Base-by-base conservation (phyloP, 805 yeast genomes). In the Saccharomycopsis capsularis region DNA sequence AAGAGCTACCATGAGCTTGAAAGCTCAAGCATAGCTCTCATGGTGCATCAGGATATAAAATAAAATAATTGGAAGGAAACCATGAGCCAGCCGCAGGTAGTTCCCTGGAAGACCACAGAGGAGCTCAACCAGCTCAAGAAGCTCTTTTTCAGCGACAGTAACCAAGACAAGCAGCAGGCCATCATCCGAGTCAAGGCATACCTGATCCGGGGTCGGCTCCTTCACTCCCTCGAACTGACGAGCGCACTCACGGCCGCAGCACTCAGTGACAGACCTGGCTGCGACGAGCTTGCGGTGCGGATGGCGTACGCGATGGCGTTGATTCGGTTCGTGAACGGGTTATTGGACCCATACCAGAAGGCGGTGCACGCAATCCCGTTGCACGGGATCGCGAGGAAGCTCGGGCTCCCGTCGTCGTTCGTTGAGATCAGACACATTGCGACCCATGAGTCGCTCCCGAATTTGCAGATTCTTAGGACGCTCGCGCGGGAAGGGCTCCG, bases 391-490 rank as follows among this genome's bases (percentile, higher is more conserved):
- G 98, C 98, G 0, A 74, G 68, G 46, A 73, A 74, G 40, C 64
- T 86, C 21, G 75, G 77, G 1, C 68, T 93, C 22, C 96, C 98
- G 0, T 71, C 81, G 29, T 76, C 75, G 59, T 88, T 93, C 63
- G 99, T 93, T 0, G 99, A 93, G 59, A 61, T 88, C 27, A 72
- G 99, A 48, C 98, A 93, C 63, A 76, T 78, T 58, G 90, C 95
- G 3, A 91, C 99, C 0, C 99, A 93, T 63, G 98, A 91, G 58
- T 68, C 70, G 16, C 64, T 93, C 23, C 96, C 97, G 1, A 71
- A 83, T 29, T 57, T 87, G 38, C 79, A 75, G 37, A 71, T 85
- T 65, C 68, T 90, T n/a, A 69, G 95, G 35, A 60, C 68, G n/a
- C 75, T 81, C 13, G 65, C 79, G 1, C 59, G 64, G 3, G 68